These are phyloP conservation scores for Pilobolus umbonatus DNA, from an alignment of 192 early-diverging fungal genomes.

Conservation along the genomic window DNA sequence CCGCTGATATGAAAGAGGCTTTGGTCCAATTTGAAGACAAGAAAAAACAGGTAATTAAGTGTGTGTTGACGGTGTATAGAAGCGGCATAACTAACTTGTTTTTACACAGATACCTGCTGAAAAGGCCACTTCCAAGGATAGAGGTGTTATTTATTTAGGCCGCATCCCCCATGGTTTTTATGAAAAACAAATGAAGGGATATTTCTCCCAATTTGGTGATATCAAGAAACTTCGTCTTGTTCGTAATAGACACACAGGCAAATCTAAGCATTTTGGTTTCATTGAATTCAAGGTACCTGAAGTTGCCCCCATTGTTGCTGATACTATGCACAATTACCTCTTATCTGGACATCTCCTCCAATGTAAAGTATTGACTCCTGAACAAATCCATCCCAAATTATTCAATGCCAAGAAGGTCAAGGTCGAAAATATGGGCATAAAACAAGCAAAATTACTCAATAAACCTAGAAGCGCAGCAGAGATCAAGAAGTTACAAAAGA, in stretches of 20 bases:
- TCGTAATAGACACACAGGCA: constrained; percentile 89
- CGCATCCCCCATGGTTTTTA: constrained; percentile 96
- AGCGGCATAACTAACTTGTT: not conserved
- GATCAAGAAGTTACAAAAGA: too few relatives aligned
- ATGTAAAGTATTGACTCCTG: constrained; percentile 69
- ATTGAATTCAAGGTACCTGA: constrained; percentile 81
- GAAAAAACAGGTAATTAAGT: not conserved
- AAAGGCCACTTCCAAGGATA: constrained; percentile 15
- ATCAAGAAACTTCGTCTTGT: constrained; percentile 74
- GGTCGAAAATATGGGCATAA: too few relatives aligned
- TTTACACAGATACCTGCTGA: not conserved
- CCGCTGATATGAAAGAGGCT: not conserved
- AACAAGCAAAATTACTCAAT: too few relatives aligned
- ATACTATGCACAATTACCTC: constrained; percentile 96
- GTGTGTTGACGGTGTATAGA: not conserved
- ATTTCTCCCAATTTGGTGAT: constrained; percentile 93
- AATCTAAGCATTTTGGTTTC: constrained; percentile 91
- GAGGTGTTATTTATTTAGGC: constrained; percentile 85
- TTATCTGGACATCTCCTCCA: constrained; percentile 74
- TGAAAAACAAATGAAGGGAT: constrained; percentile 84
- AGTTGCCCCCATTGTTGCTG: constrained; percentile 86
- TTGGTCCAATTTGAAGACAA: not conserved
- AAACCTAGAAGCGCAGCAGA: too few relatives aligned
- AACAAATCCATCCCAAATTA: constrained; percentile 68
- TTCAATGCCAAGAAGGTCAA: constrained; percentile 71